Percentiles rank a stretch among this genome's conserved stretches.
Conservation (phyloP, 371 early-diverging fungal genomes). For the Mortierella sp. region DNA sequence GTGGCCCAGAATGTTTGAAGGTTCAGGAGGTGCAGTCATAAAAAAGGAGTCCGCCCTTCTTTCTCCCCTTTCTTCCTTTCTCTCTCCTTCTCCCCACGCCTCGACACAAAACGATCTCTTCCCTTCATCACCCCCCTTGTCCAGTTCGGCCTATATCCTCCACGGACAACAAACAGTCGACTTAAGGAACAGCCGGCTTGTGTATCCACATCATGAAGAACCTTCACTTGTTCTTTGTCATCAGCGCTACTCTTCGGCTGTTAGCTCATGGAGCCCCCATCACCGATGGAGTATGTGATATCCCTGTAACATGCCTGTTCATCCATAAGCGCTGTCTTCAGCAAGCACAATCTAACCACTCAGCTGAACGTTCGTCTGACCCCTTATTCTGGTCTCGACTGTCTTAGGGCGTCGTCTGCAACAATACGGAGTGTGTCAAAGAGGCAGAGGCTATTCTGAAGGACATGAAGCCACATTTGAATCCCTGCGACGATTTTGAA, state of each 20-base stretch:
- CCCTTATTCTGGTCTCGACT: neutral
- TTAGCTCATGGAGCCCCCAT: slow-evolving; percentile 5
- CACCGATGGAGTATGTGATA: neutral
- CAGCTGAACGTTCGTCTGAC: no score
- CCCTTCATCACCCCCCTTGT: no score
- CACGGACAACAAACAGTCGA: neutral
- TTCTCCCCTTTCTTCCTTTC: no score
- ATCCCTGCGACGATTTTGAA: slow-evolving; percentile 1
- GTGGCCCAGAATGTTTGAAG: no score
- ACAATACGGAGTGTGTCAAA: neutral
- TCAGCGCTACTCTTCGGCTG: slow-evolving; percentile 5
- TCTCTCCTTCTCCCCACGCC: no score
- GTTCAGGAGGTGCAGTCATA: no score
- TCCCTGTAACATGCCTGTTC: neutral
- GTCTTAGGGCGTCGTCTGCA: slow-evolving; percentile 6
- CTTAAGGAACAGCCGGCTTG: no score
- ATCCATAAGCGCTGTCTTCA: no score
- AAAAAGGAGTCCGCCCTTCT: no score
- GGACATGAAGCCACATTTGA: neutral
- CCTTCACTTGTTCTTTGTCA: neutral
- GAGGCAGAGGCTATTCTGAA: neutral
- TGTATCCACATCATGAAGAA: slow-evolving; percentile 1
- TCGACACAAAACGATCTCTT: neutral
- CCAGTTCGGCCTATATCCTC: no score
- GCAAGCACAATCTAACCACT: no score